These are phyloP conservation scores for Ensete ventricosum DNA, from an alignment of 176 grass and related monocot species.

Conservation along the genomic window DNA sequence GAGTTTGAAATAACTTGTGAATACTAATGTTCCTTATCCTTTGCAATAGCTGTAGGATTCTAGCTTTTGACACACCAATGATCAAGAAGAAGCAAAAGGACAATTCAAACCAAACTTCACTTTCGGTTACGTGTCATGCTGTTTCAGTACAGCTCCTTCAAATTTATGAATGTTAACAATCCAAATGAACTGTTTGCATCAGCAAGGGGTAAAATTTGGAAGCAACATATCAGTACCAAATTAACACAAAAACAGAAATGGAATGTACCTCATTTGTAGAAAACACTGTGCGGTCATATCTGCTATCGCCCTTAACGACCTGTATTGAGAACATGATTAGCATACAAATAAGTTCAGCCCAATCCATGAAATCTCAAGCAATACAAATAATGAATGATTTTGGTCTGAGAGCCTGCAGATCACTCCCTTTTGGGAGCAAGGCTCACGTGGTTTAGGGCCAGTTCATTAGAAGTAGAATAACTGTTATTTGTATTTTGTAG, in stretches of 20 bases:
- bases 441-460: no score
- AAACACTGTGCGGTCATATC: slow-evolving; percentile 21
- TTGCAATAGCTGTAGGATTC: neutral
- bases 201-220: neutral
- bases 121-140: neutral
- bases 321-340: slow-evolving; percentile 20
- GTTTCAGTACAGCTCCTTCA: neutral
- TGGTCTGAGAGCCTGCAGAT: no score
- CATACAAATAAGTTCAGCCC: no score
- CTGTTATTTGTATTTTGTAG: no score
- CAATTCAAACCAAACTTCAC: neutral
- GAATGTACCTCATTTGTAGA: slow-evolving; percentile 40
- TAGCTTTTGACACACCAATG: neutral
- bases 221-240: neutral
- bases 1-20: no score
- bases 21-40: no score
- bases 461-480: no score
- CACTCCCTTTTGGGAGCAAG: no score
- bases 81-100: neutral
- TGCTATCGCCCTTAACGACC: slow-evolving; percentile 29
- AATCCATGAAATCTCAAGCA: no score
- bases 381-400: no score
- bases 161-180: no score
- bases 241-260: neutral
- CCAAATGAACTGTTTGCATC: neutral